Base-by-base conservation (phyloP, 2,329 filamentous ascomycete genomes). In the Colletotrichum karsti region DNA sequence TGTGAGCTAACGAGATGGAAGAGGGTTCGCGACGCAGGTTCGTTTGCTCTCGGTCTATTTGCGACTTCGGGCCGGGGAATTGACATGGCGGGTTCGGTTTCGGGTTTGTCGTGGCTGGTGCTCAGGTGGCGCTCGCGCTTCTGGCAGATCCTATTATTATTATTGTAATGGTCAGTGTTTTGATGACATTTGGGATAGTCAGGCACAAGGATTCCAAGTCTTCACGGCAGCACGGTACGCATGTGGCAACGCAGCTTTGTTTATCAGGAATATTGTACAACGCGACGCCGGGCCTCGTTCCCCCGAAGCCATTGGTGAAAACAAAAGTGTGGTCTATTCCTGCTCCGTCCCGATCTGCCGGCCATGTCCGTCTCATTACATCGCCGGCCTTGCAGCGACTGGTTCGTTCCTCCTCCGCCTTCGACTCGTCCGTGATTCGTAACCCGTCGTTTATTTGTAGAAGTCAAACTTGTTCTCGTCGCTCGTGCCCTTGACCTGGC, bases 381-480 rank as follows among this genome's bases (percentile, higher is more conserved):
- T 65, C 54, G 61, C 53, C 54, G 54, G 39, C 46, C 30, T 59
- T 39, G 53, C 65, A 64, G 65, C 53, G 46, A 41, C 28, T 65
- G 24, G 35, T 54, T 59, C 33, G n/a, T 48, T 22, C 35, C 39
- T 28, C 33, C 28, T 22, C 33, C 57, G 13, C 24, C 57, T 28
- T 35, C 42, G 50, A 60, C 58, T 46, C 33, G 61, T 75, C 35
- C 53, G 60, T 71, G 5, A 13, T n/a, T 24, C 39, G 15, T 44
- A 13, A 26, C 54, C 41, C 20, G 46, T 48, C 39, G 69, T 63
- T 81, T 91, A 93, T 83, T 93, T 94, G 88, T 97, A 97, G 82
- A 97, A 98, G 80, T 98, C 95, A 78, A 97, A 97, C 84, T 93
- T 93, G 82, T 87, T 87, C 77, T 87, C 90, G 78, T 88, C 85